phyloP scores from a whole-genome alignment of 139 green algal species.

The Ettlia oleoabundans region DNA sequence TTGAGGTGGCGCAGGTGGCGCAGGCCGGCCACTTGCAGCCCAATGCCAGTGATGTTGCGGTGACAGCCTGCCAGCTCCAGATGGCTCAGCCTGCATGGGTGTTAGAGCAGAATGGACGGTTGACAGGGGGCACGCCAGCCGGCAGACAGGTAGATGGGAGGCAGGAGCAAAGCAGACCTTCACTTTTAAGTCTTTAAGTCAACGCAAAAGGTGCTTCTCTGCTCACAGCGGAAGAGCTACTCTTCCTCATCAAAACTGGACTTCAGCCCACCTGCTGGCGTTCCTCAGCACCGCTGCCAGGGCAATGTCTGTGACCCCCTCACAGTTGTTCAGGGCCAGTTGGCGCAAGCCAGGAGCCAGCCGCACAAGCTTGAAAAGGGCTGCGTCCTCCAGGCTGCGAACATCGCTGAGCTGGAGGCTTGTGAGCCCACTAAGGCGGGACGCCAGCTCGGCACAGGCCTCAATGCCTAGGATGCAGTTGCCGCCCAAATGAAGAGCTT shows the following conservation, averaged over 20 bases:
- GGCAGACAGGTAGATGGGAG: too few species aligned
- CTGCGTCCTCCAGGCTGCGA: background rate
- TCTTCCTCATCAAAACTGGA: too few species aligned
- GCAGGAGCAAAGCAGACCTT: too few species aligned
- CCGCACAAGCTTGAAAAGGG: background rate
- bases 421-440: background rate
- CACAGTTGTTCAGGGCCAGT: conserved; percentile 15
- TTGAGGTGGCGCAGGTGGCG: conserved; percentile 10
- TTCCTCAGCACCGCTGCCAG: conserved; percentile 12
- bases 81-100: background rate
- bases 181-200: too few species aligned
- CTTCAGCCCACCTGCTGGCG: too few species aligned
- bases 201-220: too few species aligned
- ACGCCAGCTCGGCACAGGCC: background rate
- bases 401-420: background rate
- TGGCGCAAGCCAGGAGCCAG: background rate
- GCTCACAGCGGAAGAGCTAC: too few species aligned
- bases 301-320: conserved; percentile 10
- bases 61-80: conserved; percentile 29
- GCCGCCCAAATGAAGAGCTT: conserved; percentile 1
- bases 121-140: background rate
- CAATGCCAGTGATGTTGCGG: conserved; percentile 20
- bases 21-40: conserved; percentile 3
- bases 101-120: background rate
- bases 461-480: background rate